Evolutionary conservation across 73 alveolate genomes (phyloP).

Genomic region (Blepharisma stoltei): DNA sequence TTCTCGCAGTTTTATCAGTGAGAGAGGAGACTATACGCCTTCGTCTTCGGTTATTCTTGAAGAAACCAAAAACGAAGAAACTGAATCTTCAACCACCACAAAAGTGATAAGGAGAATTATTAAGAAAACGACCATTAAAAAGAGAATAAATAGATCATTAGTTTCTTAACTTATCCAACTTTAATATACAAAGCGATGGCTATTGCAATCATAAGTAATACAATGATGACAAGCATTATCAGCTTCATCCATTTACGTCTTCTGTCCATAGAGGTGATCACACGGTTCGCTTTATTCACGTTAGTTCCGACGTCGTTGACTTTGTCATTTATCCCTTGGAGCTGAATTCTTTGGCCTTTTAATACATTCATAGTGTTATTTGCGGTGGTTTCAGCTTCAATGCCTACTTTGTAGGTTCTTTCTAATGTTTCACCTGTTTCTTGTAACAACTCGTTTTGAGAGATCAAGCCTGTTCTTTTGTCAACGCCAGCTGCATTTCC

Average conservation of each 20-base stretch:
- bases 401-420: neutral
- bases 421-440: conserved; percentile 20
- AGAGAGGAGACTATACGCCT: too few relatives aligned
- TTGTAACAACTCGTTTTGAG: neutral
- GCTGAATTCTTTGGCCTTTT: neutral
- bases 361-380: neutral
- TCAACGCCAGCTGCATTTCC: neutral
- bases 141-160: too few relatives aligned
- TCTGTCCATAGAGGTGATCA: neutral
- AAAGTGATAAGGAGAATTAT: too few relatives aligned
- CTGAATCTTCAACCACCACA: too few relatives aligned
- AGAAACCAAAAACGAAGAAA: too few relatives aligned
- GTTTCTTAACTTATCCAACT: neutral
- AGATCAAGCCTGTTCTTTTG: neutral
- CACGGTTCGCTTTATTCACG: neutral
- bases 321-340: neutral
- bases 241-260: conserved; percentile 11
- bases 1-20: too few relatives aligned
- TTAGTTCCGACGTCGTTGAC: conserved; percentile 21
- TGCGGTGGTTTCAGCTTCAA: conserved; percentile 7
- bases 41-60: too few relatives aligned
- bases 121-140: too few relatives aligned
- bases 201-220: conserved; percentile 2
- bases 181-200: conserved; percentile 1
- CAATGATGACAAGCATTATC: neutral